Base-by-base conservation (phyloP, 176 grass and related monocot species). In the Phyllostachys edulis region DNA sequence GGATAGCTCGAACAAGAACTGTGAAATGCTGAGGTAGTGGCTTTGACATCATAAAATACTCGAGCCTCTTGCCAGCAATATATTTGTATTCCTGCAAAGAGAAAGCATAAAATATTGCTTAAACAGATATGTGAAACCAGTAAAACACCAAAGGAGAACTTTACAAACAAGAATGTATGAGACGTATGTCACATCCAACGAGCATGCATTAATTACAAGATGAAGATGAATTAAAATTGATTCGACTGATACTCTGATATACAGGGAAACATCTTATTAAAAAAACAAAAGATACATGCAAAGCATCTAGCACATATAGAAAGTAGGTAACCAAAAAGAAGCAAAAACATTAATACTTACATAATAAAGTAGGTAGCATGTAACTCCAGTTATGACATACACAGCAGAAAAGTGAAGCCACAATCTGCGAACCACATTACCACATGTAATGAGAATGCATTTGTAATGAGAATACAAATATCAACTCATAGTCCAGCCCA, bases 361-460 rank as follows among this genome's bases (percentile, higher is more conserved):
- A 85, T 73, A 47, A 82, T 95, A 98, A 55, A 99, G 89, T 6
- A 99, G 90, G 80, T 88, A 99, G 85, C 96, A 99, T 51, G 87
- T 34, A 87, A 94, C 72, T 90, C 69, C 86, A 63, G 93, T 99
- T 80, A 99, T 82, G 56, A 94, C 71, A 83, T 99, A 99, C 59
- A 90, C 81, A 57, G 93, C 93, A 75, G 89, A 94, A 80, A 99
- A 99, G 80, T 99, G 96, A 84, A 95, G 90, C 96, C 96, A 99
- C 62, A 99, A 94, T 87, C 96, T 96, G 96, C 21, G 7, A 90
- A 81, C 76, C 75, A 82, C 39, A 69, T 57, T 70, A 71, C 46
- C 47, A 20, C 9, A 5, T 46, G 81, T 63, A 70, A 87, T 86
- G 46, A 87, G 69, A 45, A 84, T 51, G 24, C 13, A 34, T 34